phyloP scores from a whole-genome alignment of 176 grass and related monocot species.

The Oryza glumipatula region DNA sequence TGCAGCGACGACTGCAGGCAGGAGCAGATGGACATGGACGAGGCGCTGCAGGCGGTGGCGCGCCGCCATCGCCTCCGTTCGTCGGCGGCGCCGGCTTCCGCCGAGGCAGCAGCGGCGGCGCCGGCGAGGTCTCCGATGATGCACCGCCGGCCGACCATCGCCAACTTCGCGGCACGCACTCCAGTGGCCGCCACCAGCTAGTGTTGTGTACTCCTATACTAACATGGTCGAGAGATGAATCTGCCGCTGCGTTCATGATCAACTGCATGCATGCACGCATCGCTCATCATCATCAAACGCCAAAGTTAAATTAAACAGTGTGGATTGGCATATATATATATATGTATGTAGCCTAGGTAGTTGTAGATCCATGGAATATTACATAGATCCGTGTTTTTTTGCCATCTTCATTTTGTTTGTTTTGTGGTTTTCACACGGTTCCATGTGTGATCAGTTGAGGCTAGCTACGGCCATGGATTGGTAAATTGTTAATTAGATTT shows the following conservation, averaged over 20 bases:
- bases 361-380: background rate
- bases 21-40: conserved; percentile 87
- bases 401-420: background rate
- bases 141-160: conserved; percentile 61
- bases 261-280: background rate
- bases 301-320: background rate
- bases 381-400: background rate
- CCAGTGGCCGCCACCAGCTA: conserved; percentile 42
- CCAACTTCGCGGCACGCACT: conserved; percentile 54
- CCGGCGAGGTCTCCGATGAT: conserved; percentile 3
- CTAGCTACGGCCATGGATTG: background rate
- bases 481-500: background rate
- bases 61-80: conserved; percentile 44
- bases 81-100: background rate
- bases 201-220: background rate
- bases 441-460: background rate
- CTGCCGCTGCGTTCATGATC: too few species aligned
- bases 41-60: conserved; percentile 53
- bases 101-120: background rate
- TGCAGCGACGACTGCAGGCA: conserved; percentile 75
- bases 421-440: background rate
- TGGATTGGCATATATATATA: background rate
- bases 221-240: too few species aligned
- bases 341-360: background rate
- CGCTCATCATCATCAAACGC: background rate